These are phyloP conservation scores for Clarireedia homoeocarpa DNA, from an alignment of 2,329 filamentous ascomycete species.

Conservation along the genomic window DNA sequence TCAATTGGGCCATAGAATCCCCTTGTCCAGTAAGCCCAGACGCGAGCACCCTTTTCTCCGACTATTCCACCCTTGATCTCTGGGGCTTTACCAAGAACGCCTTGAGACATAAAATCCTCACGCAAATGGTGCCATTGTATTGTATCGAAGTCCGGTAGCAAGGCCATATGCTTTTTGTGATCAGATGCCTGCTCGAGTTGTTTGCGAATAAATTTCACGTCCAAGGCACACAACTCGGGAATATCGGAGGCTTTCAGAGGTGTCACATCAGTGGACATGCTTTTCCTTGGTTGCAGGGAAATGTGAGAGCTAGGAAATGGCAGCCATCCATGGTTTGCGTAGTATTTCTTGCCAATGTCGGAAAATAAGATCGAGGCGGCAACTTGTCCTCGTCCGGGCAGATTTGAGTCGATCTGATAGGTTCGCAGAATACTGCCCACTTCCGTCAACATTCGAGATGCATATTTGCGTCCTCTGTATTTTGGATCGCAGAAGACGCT, in stretches of 20 bases:
- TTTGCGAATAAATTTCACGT: conserved; percentile 54
- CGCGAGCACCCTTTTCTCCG: conserved; percentile 40
- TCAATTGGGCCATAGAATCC: conserved; percentile 52
- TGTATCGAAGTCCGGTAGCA: conserved; percentile 59
- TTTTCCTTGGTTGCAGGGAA: conserved; percentile 37
- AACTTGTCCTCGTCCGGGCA: conserved; percentile 31
- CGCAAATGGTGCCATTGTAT: conserved; percentile 73
- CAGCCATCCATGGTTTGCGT: conserved; percentile 69
- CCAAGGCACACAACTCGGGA: conserved; percentile 50
- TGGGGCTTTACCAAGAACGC: conserved; percentile 49
- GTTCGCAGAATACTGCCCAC: conserved; percentile 47
- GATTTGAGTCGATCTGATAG: conserved; percentile 40
- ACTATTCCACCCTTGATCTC: conserved; percentile 61
- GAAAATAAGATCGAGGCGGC: conserved; percentile 77
- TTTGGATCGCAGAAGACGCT: conserved; percentile 69
- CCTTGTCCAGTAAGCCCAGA: conserved; percentile 69
- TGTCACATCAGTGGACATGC: neutral
- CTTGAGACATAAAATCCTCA: conserved; percentile 67
- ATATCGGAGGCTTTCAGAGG: conserved; percentile 54
- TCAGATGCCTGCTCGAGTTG: conserved; percentile 37
- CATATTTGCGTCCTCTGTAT: conserved; percentile 67
- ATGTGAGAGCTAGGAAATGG: conserved; percentile 67
- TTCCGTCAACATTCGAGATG: conserved; percentile 64
- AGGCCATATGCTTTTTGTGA: conserved; percentile 49
- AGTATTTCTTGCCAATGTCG: conserved; percentile 79